A percentile compares a stretch with the other conserved stretches of the same genome.
Evolutionary conservation across 2,329 filamentous ascomycete genomes (phyloP).

Genomic region (Lasiodiplodia sp.): DNA sequence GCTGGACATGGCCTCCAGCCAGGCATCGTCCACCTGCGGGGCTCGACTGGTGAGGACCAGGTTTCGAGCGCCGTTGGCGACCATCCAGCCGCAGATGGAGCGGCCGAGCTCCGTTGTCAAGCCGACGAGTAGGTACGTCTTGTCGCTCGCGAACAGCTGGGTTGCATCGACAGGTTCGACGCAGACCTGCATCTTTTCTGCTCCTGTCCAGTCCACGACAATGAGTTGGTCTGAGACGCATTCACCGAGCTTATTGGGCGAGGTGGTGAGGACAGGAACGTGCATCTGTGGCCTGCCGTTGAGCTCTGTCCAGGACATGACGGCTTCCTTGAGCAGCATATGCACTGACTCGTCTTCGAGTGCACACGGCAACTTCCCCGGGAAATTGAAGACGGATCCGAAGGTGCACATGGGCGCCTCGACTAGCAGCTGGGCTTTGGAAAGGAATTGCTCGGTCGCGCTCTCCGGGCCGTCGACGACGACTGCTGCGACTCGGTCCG

Average conservation of each 20-base stretch:
- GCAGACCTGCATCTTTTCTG: neutral
- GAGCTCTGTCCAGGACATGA: no score
- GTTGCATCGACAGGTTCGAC: neutral
- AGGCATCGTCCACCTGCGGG: constrained; percentile 43
- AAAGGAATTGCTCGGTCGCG: no score
- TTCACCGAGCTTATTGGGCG: no score
- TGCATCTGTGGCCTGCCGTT: no score
- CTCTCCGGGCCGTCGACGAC: neutral
- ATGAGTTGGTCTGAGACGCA: neutral
- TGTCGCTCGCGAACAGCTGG: constrained; percentile 28
- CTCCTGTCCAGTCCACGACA: neutral
- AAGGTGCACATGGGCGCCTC: no score
- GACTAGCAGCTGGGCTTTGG: no score
- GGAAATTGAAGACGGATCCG: no score
- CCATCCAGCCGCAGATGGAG: constrained; percentile 37
- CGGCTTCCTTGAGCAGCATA: no score
- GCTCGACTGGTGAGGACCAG: constrained; percentile 49
- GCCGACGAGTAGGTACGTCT: constrained; percentile 36
- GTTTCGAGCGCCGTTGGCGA: constrained; percentile 34
- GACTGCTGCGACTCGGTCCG: neutral
- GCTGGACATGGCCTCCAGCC: constrained; percentile 35
- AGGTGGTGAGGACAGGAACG: no score
- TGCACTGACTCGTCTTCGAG: no score
- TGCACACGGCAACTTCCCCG: no score
- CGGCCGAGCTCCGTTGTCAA: constrained; percentile 35